A percentile compares a stretch with the other conserved stretches of the same genome.
Evolutionary conservation across 805 yeast genomes (phyloP).

Genomic region (Komagataella pastoris): DNA sequence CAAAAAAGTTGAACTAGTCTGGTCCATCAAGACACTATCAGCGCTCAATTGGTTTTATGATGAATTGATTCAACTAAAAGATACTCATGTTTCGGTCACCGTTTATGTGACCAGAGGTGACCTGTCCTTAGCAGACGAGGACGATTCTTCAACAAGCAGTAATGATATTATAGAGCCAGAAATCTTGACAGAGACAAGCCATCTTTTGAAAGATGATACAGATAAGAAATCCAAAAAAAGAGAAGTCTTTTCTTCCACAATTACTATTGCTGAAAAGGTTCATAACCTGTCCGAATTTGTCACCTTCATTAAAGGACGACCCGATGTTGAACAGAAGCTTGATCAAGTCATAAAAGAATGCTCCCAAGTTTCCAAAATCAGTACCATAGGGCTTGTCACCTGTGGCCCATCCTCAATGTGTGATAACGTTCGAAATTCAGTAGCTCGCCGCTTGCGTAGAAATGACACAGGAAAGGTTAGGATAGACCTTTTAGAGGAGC

Average conservation of each 20-base stretch:
- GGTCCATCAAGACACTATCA: slow-evolving; percentile 27
- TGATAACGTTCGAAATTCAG: slow-evolving; percentile 33
- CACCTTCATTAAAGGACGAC: slow-evolving; percentile 31
- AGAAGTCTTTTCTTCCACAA: neutral
- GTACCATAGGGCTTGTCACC: slow-evolving; percentile 27
- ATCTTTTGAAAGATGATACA: neutral
- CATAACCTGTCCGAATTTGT: slow-evolving; percentile 18
- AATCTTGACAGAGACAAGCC: neutral
- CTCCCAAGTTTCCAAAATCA: slow-evolving; percentile 16
- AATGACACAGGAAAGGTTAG: slow-evolving; percentile 19
- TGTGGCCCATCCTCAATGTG: slow-evolving; percentile 46
- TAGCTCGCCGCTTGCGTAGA: slow-evolving; percentile 13
- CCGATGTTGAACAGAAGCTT: slow-evolving; percentile 21
- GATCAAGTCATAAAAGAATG: slow-evolving; percentile 20
- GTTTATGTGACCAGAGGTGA: slow-evolving; percentile 16
- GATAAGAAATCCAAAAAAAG: neutral
- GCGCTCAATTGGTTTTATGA: slow-evolving; percentile 28
- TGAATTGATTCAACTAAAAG: slow-evolving; percentile 18
- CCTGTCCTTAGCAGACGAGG: slow-evolving; percentile 6
- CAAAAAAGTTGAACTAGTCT: slow-evolving; percentile 18
- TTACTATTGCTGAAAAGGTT: slow-evolving; percentile 3
- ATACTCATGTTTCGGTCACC: slow-evolving; percentile 17
- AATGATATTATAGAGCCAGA: neutral
- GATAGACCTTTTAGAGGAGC: slow-evolving; percentile 43
- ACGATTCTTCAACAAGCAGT: slow-evolving; percentile 2